Conservation (phyloP, 2,329 filamentous ascomycete species). For the Fusarium subtropicale region DNA sequence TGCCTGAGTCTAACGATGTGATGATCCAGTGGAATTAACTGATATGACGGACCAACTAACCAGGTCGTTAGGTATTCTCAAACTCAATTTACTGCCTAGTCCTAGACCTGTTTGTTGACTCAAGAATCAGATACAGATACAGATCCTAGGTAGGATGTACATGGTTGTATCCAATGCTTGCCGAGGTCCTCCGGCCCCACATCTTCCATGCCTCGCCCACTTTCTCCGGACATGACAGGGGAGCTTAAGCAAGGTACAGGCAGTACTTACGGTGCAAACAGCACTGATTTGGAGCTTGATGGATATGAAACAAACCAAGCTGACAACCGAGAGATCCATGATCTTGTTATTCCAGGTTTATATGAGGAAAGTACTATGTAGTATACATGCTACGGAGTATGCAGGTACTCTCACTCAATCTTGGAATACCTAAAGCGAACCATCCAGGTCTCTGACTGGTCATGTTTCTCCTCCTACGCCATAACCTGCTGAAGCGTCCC, state of each 20-base stretch:
- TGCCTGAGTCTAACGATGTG: conserved; percentile 32
- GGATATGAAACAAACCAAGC: conserved; percentile 5
- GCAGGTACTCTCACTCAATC: neutral
- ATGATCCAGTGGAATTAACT: neutral
- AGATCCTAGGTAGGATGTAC: neutral
- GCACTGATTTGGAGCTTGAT: neutral
- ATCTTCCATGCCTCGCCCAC: conserved; percentile 25
- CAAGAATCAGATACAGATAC: neutral
- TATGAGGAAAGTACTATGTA: neutral
- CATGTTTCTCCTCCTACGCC: conserved; percentile 33
- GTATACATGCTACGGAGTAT: neutral
- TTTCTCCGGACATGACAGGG: conserved; percentile 13
- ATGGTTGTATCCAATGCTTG: neutral
- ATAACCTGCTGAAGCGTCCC: conserved; percentile 25
- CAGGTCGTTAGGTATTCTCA: neutral
- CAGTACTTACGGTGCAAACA: neutral
- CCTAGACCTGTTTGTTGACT: neutral
- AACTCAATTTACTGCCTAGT: conserved; percentile 24
- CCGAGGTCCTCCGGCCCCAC: conserved; percentile 36
- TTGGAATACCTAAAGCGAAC: neutral
- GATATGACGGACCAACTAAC: neutral
- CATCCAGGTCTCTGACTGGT: conserved; percentile 2
- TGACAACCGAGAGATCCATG: conserved; percentile 1
- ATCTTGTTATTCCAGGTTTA: conserved; percentile 1
- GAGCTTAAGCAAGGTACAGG: neutral